Percentiles rank a stretch among this genome's conserved stretches.
These are phyloP conservation scores for Aschersonia sp. DNA, from an alignment of 2,329 filamentous ascomycete genomes.

Conservation along the genomic window DNA sequence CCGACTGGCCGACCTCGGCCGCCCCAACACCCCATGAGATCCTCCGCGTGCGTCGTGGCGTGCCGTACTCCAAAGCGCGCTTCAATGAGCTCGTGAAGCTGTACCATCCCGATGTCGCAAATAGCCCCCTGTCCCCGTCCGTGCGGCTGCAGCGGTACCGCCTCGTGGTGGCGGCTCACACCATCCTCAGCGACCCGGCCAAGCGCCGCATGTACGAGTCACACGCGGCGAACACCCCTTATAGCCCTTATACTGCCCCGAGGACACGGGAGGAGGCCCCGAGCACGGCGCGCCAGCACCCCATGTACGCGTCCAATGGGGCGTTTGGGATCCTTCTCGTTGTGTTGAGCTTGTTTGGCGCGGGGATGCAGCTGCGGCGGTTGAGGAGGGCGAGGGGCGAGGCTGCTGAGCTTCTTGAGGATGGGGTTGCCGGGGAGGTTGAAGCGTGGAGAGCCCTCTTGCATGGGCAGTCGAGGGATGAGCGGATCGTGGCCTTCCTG, in stretches of 20 bases:
- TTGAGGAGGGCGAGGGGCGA: constrained; percentile 17
- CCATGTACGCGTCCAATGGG: constrained; percentile 5
- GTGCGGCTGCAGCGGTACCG: constrained; percentile 6
- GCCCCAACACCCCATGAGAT: constrained; percentile 8
- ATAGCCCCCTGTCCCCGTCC: not conserved
- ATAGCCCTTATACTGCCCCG: constrained; percentile 1
- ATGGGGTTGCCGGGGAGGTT: constrained; percentile 2
- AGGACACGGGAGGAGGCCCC: not conserved
- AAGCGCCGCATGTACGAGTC: constrained; percentile 5
- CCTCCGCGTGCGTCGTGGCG: constrained; percentile 1
- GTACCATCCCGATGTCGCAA: constrained; percentile 8
- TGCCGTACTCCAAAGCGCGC: constrained; percentile 5
- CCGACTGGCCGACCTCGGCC: constrained; percentile 4
- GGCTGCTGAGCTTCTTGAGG: not conserved
- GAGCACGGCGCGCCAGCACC: not conserved
- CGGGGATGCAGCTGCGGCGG: constrained; percentile 2
- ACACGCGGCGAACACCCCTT: not conserved
- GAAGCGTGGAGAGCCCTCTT: constrained; percentile 1
- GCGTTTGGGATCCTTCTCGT: constrained; percentile 5
- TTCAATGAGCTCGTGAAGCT: constrained; percentile 8
- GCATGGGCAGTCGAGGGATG: constrained; percentile 6
- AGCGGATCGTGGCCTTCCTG: constrained; percentile 8
- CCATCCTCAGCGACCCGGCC: constrained; percentile 5
- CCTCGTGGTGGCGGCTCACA: constrained; percentile 7
- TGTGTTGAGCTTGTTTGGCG: constrained; percentile 4